Percentiles rank a stretch among this genome's conserved stretches.
Conservation (phyloP, 2,329 filamentous ascomycete species). For the Tetracladium maxilliforme region DNA sequence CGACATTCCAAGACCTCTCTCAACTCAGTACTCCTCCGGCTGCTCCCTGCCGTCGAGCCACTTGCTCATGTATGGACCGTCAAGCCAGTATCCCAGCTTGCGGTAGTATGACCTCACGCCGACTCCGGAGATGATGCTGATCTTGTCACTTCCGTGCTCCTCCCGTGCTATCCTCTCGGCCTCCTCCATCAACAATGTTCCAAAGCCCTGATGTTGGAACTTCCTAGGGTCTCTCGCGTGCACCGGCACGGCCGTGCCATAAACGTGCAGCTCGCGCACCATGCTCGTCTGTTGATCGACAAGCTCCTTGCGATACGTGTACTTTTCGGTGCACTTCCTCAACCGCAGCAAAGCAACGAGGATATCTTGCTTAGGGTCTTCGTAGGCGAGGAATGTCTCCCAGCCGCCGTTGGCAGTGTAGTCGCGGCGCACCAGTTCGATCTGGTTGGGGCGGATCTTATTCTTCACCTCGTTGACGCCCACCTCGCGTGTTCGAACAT, state of each 20-base stretch:
- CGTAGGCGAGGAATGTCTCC: constrained; percentile 97
- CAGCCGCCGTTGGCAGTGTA: constrained; percentile 93
- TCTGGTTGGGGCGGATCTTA: constrained; percentile 91
- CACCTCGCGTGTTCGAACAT: constrained; percentile 90
- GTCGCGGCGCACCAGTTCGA: constrained; percentile 87
- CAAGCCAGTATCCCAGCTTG: constrained; percentile 83
- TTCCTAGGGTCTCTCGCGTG: constrained; percentile 91
- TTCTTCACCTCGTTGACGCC: constrained; percentile 99
- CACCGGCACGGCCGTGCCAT: constrained; percentile 92
- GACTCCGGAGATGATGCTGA: constrained; percentile 95
- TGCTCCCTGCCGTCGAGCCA: too few species aligned
- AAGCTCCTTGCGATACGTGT: constrained; percentile 85
- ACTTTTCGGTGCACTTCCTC: constrained; percentile 78
- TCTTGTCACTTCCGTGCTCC: constrained; percentile 87
- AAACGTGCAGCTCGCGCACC: constrained; percentile 90
- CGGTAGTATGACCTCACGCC: constrained; percentile 91
- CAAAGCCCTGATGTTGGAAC: constrained; percentile 97
- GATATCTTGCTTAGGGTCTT: constrained; percentile 97
- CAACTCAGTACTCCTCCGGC: too few species aligned
- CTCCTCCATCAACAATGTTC: constrained; percentile 93
- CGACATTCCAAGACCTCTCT: too few species aligned
- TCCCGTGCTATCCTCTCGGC: constrained; percentile 89
- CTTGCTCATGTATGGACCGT: constrained; percentile 74
- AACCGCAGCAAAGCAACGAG: constrained; percentile 80
- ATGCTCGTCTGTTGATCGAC: constrained; percentile 77